phyloP scores from a whole-genome alignment of 768 basidiomycete genomes.

The Tulasnella calospora region DNA sequence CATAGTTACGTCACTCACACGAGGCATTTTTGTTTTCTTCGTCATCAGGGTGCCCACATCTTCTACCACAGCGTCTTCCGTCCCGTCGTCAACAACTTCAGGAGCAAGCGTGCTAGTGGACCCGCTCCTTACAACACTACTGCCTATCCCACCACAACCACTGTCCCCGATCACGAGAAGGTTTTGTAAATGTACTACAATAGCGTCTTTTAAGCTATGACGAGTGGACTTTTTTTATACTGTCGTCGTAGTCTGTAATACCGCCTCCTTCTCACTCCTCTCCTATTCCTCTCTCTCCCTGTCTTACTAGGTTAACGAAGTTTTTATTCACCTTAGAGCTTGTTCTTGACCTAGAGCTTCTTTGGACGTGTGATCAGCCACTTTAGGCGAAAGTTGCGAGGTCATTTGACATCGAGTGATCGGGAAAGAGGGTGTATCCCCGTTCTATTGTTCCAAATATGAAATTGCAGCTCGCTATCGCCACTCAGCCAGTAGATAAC shows the following conservation, averaged over 20 bases:
- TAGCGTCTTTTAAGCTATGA: background rate
- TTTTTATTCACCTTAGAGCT: background rate
- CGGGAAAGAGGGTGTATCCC: too few species aligned
- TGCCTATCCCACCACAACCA: constrained; percentile 43
- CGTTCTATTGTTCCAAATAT: too few species aligned
- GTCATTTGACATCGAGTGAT: too few species aligned
- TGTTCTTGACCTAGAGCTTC: background rate
- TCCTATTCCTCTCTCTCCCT: background rate
- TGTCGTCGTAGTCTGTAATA: background rate
- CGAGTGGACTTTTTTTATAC: background rate
- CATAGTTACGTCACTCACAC: constrained; percentile 10
- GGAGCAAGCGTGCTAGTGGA: constrained; percentile 17
- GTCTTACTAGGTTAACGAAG: constrained; percentile 6
- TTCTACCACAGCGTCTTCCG: constrained; percentile 73
- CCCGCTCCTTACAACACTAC: constrained; percentile 32
- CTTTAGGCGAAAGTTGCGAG: too few species aligned
- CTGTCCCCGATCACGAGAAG: constrained; percentile 37
- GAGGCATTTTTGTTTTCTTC: constrained; percentile 18
- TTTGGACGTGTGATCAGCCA: background rate
- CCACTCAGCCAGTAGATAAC: background rate
- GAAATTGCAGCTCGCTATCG: too few species aligned
- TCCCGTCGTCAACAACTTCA: constrained; percentile 67
- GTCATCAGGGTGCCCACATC: constrained; percentile 71
- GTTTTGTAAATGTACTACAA: constrained; percentile 12
- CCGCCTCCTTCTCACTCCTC: background rate